Evolutionary conservation across 140 eudicot species (phyloP).

Genomic region (Artemisia princeps): DNA sequence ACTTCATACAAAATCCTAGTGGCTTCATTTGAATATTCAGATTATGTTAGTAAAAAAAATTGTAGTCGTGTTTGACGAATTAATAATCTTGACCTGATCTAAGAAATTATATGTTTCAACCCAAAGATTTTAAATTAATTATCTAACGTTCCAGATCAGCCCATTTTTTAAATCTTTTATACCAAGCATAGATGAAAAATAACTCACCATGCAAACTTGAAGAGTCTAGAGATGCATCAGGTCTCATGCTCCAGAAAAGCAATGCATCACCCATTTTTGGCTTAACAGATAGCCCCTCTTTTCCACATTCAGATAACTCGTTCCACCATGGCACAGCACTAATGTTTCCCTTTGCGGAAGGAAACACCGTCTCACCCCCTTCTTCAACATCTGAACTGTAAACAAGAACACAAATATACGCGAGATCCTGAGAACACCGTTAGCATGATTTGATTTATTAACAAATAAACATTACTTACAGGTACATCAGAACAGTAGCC

Average conservation of each 20-base stretch:
- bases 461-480: conserved; percentile 43
- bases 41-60: too few species aligned
- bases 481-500: conserved; percentile 85
- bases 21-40: too few species aligned
- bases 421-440: not conserved
- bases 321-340: conserved; percentile 77
- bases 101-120: too few species aligned
- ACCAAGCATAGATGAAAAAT: conserved; percentile 1
- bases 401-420: not conserved
- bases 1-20: too few species aligned
- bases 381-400: conserved; percentile 89
- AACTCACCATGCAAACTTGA: conserved; percentile 83
- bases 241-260: conserved; percentile 90
- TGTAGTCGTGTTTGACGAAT: too few species aligned
- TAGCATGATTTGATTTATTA: not conserved
- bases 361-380: conserved; percentile 97
- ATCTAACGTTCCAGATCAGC: too few species aligned
- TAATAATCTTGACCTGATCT: too few species aligned
- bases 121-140: too few species aligned
- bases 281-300: conserved; percentile 73
- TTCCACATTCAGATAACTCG: conserved; percentile 70
- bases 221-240: conserved; percentile 76
- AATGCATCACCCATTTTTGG: conserved; percentile 89
- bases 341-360: conserved; percentile 67
- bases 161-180: too few species aligned